Evolutionary conservation across 2,329 filamentous ascomycete species (phyloP), one percentile per base, ranked within the genome.

Genomic region (Sclerotinia nivalis): DNA sequence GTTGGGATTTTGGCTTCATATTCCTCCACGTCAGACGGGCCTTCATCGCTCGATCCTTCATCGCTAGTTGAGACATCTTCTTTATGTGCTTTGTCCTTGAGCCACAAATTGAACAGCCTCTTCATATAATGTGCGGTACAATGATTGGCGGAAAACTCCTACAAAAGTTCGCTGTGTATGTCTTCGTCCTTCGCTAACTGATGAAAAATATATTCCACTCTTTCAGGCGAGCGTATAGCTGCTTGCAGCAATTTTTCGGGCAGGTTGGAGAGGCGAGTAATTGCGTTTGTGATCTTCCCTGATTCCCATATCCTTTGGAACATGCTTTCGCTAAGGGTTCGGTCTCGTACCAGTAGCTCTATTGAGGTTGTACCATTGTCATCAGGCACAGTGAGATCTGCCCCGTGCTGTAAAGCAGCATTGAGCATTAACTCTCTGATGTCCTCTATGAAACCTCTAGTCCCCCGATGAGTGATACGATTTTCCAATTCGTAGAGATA

Each of bases 51-150:
- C 8, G 12, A 18, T 20, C 18, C 31, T 37, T 31, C 58, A 2
- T 28, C 34, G 6, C 10, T 43, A 25, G 4, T 3, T 18, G 22
- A 43, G 22, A 59, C 15, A 59, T 18, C 13, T 7, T 58, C 15
- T 25, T 25, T 22, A 9, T 22, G 1, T 22, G 12, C 1, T n/a
- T 7, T 18, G 6, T 22, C 3, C 25, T 4, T 0, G 2, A 10
- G 0, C 10, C 5, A 31, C 3, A 34, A 22, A 1, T 9, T 6
- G 28, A 62, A 62, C 1, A 18, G 3, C 6, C 0, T 0, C n/a
- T 22, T n/a, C 25, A 49, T 50, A 25, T 64, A 50, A 25, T 40
- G 13, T 6, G 3, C 12, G 12, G 28, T 50, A 9, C 20, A 62
- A 50, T 12, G 5, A 4, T 15, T 10, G 0, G 45, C 22, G 45